phyloP scores from a whole-genome alignment of 805 yeast genomes.

The Sporopachydermia lactativora region DNA sequence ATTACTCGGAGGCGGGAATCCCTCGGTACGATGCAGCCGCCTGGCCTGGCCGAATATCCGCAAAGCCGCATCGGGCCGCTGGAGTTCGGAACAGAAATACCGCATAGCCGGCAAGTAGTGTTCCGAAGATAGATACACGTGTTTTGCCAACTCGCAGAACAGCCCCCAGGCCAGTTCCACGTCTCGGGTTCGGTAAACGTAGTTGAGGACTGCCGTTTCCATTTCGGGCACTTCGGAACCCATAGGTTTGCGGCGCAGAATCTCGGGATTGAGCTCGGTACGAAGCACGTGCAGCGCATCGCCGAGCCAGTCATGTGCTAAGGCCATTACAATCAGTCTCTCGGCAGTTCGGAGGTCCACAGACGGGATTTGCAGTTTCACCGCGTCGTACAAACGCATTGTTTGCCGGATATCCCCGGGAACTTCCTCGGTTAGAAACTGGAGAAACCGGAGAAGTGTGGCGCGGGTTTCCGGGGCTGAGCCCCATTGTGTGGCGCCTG shows the following conservation, averaged over 20 bases:
- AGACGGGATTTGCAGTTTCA: not conserved
- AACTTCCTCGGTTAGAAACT: not conserved
- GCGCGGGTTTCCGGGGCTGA: not conserved
- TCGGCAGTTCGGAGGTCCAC: not conserved
- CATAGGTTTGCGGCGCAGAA: not conserved
- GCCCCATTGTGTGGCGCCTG: not conserved
- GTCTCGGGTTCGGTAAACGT: not conserved
- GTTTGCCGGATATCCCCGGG: not conserved
- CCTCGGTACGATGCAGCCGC: conserved; percentile 37
- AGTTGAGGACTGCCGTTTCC: not conserved
- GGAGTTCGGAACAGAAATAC: conserved; percentile 34
- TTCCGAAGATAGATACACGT: conserved; percentile 34
- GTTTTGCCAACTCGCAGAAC: not conserved
- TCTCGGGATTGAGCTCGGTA: not conserved
- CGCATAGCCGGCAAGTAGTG: conserved; percentile 43
- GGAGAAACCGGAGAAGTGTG: not conserved
- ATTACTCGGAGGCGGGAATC: conserved; percentile 33
- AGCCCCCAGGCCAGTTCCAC: not conserved
- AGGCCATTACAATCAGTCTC: not conserved
- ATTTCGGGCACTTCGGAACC: not conserved
- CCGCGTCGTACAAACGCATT: not conserved
- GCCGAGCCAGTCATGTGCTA: not conserved
- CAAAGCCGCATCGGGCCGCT: conserved; percentile 48
- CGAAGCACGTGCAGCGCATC: not conserved
- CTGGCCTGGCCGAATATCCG: conserved; percentile 47